Evolutionary conservation across 257 asterid species (phyloP), one percentile per base, ranked within the genome.

Genomic region (Capsicum pubescens): DNA sequence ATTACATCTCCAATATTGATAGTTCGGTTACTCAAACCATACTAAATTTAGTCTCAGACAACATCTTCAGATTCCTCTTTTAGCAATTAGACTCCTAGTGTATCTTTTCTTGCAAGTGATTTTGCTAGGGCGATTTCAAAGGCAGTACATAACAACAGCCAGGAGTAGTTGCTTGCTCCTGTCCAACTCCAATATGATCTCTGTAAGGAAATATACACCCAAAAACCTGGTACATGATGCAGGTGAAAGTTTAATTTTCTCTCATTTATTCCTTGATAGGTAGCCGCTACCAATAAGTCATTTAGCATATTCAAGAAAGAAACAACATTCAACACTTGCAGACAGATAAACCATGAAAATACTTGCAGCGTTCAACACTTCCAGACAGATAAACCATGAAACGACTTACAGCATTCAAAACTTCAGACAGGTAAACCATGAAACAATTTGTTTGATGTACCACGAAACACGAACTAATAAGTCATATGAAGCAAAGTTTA

Each of bases 371-470:
- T 36, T 61, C 68, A 61, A 61, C 68, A 61, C 36, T 61, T 35
- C 71, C n/a, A 64, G 71, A 32, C 46, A 64, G 69, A 63, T 63
- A 5, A 63, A 21, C 39, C 39, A 26, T 9, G 69, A 63, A 21
- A 21, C 8, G 1, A 21, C 69, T 63, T 63, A 21, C 69, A 61
- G 9, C 15, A 19, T 19, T 61, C 68, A 61, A 61, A 35, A 61
- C 15, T 19, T 61, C 68, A 61, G 68, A 64, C n/a, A 66, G 52
- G 52, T 68, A 8, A 68, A 36, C 76, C 52, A 68, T 36, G 76
- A 36, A 68, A 14, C 52, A 14, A 68, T 52, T 36, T 68, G 26
- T 68, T 68, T 68, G 52, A 36, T 36, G 17, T 68, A 68, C 21
- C 7, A 36, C 21, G 13, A 68, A 36, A n/a, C n/a, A n/a, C n/a